Conservation (phyloP, 2,329 filamentous ascomycete genomes). For the Aspergillus puulaauensis region DNA sequence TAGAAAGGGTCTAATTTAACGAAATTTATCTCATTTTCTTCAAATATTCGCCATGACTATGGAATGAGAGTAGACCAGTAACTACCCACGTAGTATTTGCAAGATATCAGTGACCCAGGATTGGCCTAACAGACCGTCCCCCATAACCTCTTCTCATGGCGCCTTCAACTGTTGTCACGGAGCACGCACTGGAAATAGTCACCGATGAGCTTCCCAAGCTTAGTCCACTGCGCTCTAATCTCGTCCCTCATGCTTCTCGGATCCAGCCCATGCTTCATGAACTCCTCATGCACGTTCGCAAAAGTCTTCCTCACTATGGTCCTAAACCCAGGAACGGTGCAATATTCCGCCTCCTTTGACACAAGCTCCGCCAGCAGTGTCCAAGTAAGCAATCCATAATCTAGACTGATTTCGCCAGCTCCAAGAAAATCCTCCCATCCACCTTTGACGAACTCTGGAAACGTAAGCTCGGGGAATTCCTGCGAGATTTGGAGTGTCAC, state of each 20-base stretch:
- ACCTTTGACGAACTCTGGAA: constrained; percentile 7
- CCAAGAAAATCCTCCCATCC: constrained; percentile 9
- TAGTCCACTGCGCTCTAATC: constrained; percentile 47
- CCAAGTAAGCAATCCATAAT: constrained; percentile 36
- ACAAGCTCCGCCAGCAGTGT: constrained; percentile 32
- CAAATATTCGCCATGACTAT: not conserved
- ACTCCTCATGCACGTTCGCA: constrained; percentile 27
- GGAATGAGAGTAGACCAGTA: not conserved
- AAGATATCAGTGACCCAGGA: not conserved
- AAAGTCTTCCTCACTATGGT: constrained; percentile 26
- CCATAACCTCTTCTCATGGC: not conserved
- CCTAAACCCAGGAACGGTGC: constrained; percentile 32
- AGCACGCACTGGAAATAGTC: not conserved
- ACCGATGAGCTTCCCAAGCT: constrained; percentile 43
- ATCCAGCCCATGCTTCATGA: constrained; percentile 26
- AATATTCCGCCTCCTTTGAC: constrained; percentile 22
- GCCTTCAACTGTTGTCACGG: not conserved
- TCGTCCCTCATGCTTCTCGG: constrained; percentile 21
- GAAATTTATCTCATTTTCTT: constrained; percentile 18
- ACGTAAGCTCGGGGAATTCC: not conserved
- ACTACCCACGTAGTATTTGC: not conserved
- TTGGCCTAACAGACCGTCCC: not conserved
- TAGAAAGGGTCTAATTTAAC: constrained; percentile 24
- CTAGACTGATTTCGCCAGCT: constrained; percentile 23
- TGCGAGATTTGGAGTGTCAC: constrained; percentile 29